These are phyloP conservation scores for Citrus sinensis DNA, from an alignment of 345 rosid genomes.

Conservation along the genomic window DNA sequence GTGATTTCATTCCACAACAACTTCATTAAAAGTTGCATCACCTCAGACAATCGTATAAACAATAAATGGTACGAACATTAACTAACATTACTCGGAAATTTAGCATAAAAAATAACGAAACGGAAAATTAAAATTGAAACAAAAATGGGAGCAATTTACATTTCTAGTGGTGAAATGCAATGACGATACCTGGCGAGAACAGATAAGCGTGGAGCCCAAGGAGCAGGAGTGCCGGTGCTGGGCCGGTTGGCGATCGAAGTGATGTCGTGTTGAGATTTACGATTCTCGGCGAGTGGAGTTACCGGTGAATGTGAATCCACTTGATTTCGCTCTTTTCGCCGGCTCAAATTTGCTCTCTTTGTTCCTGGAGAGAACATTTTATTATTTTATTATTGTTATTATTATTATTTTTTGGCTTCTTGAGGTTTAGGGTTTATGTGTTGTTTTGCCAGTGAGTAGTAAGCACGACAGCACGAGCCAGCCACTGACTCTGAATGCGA, in stretches of 20 bases:
- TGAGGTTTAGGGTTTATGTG: constrained; percentile 36
- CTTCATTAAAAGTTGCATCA: not conserved
- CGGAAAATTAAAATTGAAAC: not conserved
- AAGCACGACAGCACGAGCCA: not conserved
- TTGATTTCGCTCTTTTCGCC: constrained; percentile 36
- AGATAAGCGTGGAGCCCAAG: constrained; percentile 90
- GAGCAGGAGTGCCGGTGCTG: constrained; percentile 78
- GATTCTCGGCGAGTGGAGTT: constrained; percentile 51
- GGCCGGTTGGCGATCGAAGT: constrained; percentile 58
- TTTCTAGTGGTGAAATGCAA: not conserved
- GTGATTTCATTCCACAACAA: not conserved
- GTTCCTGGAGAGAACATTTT: constrained; percentile 79
- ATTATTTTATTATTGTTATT: too few relatives aligned
- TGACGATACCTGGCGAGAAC: constrained; percentile 72
- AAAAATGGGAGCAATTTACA: not conserved
- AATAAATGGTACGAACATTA: not conserved
- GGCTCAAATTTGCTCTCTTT: constrained; percentile 46
- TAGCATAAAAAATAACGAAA: not conserved
- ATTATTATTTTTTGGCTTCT: not conserved
- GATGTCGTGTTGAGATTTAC: constrained; percentile 23
- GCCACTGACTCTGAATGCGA: not conserved
- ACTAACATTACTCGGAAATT: not conserved
- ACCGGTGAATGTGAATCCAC: constrained; percentile 48
- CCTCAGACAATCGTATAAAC: not conserved
- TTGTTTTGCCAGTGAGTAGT: not conserved